phyloP scores from a whole-genome alignment of 805 yeast genomes.

The Grigorovia transvaalensis region DNA sequence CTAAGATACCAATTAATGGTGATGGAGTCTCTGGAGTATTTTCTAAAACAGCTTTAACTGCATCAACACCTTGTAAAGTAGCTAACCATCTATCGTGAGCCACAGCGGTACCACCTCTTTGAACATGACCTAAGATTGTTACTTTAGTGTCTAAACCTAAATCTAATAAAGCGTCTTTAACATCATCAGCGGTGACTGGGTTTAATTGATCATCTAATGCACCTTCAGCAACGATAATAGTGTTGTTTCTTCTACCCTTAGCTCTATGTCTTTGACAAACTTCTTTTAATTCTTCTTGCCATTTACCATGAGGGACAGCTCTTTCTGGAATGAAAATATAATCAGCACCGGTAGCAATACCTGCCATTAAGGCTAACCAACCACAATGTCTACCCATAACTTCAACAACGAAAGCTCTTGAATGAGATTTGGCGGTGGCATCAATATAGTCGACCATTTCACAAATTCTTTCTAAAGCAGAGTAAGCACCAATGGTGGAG shows the following conservation, averaged over 20 bases:
- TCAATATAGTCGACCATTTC: conserved; percentile 93
- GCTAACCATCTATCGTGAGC: conserved; percentile 88
- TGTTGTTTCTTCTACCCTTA: conserved; percentile 87
- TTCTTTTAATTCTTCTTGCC: conserved; percentile 73
- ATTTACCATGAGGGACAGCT: conserved; percentile 63
- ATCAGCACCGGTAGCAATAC: conserved; percentile 94
- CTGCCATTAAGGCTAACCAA: conserved; percentile 97
- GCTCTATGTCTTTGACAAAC: conserved; percentile 71
- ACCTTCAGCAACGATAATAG: conserved; percentile 97
- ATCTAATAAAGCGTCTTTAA: conserved; percentile 69
- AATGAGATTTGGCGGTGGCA: conserved; percentile 94
- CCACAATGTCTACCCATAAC: conserved; percentile 99
- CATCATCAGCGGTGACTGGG: conserved; percentile 73
- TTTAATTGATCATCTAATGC: conserved; percentile 75
- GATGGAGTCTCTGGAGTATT: conserved; percentile 86
- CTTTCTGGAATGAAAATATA: conserved; percentile 89
- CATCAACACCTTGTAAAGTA: conserved; percentile 95
- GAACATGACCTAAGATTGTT: conserved; percentile 94
- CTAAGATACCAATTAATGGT: conserved; percentile 85
- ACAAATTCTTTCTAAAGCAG: conserved; percentile 86
- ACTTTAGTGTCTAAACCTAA: conserved; percentile 90
- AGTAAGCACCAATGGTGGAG: conserved; percentile 92
- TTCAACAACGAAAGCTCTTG: conserved; percentile 94
- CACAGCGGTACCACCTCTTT: conserved; percentile 97
- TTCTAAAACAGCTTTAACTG: conserved; percentile 84